Base-by-base conservation (phyloP, 352 stramenopile species). In the Lagenidium sp. region DNA sequence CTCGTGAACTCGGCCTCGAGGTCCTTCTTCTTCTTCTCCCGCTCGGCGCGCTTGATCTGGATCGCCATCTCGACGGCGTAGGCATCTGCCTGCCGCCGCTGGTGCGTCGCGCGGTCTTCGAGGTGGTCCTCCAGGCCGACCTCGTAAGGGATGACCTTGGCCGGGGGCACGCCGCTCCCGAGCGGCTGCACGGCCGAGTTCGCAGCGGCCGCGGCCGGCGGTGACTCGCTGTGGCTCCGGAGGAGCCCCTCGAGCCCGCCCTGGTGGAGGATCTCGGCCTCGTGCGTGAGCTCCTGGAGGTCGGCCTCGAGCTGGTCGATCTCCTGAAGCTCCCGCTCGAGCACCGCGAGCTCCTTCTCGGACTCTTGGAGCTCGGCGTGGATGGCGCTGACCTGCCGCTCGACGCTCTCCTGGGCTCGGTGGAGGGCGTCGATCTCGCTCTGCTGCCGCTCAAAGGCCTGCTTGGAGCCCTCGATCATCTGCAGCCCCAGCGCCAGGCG, bases 21-120 rank as follows among this genome's bases (percentile, higher is more conserved):
- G 41, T 96, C 86, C 30, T 87, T 76, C 49, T 94, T 94, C 44
- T 91, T 95, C 57, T 82, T 79, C 48, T 97, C 91, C 7, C 90
- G 68, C 57, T 97, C 89, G 1, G 70, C 68, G 24, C 82, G 76
- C 47, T 97, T 97, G 51, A 97, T 86, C 52, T 95, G 88, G 30
- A 97, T 85, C 21, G 87, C 82, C 76, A 97, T 94, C 34, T 97
- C 89, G 5, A 97, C 57, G 2, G 87, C 89, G 47, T 95, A 95
- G n/a, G 80, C 68, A 36, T 95, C 82, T 1, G 84, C 76, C 28
- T 85, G 66, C 1, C 66, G 64, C 52, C 77, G 65, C 21, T 68
- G 63, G 42, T 72, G 50, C 4, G 54, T 47, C 18, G 62, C 57
- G 8, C 65, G 73, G 1, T 54, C 65, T 41, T 88, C 70, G 23